Base-by-base conservation (phyloP, 371 early-diverging fungal genomes). In the Mucor circinelloides region DNA sequence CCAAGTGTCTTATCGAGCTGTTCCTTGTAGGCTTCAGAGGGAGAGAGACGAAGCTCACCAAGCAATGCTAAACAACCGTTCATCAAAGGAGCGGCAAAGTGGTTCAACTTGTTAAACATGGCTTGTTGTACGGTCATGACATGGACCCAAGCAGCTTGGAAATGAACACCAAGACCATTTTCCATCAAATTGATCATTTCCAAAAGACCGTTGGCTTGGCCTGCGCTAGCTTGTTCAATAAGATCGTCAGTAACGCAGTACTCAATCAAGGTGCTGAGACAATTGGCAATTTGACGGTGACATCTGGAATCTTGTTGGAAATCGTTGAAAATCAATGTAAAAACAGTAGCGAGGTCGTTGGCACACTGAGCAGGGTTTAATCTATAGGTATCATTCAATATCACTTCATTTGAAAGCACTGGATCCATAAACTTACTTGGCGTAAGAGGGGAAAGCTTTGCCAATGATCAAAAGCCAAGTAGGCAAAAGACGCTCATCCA, bases 391-490 rank as follows among this genome's bases (percentile, higher is more conserved):
- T 9, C 21, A 34, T 23, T 36, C 15, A 13, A 3, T 38, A 12
- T n/a, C 12, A 1, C 2, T 23, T 44, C 30, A 13, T 34, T 63
- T 54, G 12, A 6, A 1, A 19, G n/a, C n/a, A 19, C 30, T 46
- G 1, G 4, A 25, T 13, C n/a, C 34, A 23, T n/a, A 62, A 60
- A 75, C 77, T 64, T 80, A 76, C 79, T 82, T 75, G 69, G 91
- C 84, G 74, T 81, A 88, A 23, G 89, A 76, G 54, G 80, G 76
- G 72, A 92, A 94, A 4, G 94, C 93, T 54, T 87, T 87, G 32
- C 86, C 82, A 19, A 95, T 84, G 54, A 96, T 88, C 63, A 88
- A 81, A 54, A 97, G 76, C 97, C 97, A 97, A n/a, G 93, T 75
- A 23, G 93, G 93, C 68, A 89, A 85, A 58, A 94, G 82, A 36